A percentile compares a stretch with the other conserved stretches of the same genome.
Conservation (phyloP, 768 basidiomycete genomes). For the Boletus rubroflammeus region DNA sequence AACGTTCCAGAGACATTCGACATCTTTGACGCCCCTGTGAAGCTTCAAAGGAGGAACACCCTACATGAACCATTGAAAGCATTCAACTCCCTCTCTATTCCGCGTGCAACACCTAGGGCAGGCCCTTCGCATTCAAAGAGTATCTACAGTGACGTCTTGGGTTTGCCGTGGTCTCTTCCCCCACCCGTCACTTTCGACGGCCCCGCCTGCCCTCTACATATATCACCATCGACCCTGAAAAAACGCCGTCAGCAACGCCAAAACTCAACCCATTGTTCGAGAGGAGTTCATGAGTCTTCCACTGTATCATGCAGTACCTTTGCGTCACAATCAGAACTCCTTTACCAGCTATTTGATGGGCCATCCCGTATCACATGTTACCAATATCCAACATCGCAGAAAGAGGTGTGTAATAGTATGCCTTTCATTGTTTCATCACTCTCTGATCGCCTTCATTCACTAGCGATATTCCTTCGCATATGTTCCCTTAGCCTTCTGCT, state of each 20-base stretch:
- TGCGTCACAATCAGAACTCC: slow-evolving; percentile 29
- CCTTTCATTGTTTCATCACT: background rate
- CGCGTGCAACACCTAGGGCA: slow-evolving; percentile 8
- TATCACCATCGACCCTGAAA: slow-evolving; percentile 12
- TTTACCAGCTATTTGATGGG: slow-evolving; percentile 43
- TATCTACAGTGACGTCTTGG: slow-evolving; percentile 9
- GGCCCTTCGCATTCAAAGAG: slow-evolving; percentile 1
- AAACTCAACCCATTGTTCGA: background rate
- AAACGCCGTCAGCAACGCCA: slow-evolving; percentile 12
- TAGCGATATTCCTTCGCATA: slow-evolving; percentile 8
- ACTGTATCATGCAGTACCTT: slow-evolving; percentile 8
- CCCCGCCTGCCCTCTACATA: slow-evolving; percentile 38
- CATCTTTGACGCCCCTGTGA: slow-evolving; percentile 48
- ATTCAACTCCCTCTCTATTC: background rate
- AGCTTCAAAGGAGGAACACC: slow-evolving; percentile 36
- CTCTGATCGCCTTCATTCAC: background rate
- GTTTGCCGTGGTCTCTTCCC: slow-evolving; percentile 35
- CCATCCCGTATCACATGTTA: slow-evolving; percentile 36
- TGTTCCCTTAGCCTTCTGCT: slow-evolving; percentile 9
- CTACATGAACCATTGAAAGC: slow-evolving; percentile 19
- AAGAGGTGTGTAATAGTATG: slow-evolving; percentile 16
- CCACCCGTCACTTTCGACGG: slow-evolving; percentile 48
- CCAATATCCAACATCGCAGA: slow-evolving; percentile 6
- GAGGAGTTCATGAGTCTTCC: slow-evolving; percentile 2
- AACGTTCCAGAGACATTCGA: slow-evolving; percentile 40